Evolutionary conservation across 1,284 basidiomycete species (phyloP).

Genomic region (Trametes polyzona): DNA sequence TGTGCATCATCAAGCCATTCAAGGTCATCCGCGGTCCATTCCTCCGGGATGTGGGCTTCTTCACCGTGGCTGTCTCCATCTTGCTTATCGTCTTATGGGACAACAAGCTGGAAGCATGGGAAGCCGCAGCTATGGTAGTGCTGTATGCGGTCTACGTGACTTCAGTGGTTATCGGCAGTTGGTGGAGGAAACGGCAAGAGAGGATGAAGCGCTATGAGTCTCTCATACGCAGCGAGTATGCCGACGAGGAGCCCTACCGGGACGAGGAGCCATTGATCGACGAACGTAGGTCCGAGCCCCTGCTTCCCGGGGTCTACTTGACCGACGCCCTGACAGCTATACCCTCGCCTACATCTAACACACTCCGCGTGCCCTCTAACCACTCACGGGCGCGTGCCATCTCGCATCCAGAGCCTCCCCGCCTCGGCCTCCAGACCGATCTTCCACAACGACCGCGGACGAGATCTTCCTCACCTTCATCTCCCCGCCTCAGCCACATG

Average conservation of each 20-base stretch:
- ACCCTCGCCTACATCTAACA: slow-evolving; percentile 9
- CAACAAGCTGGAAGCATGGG: slow-evolving; percentile 72
- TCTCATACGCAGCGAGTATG: slow-evolving; percentile 63
- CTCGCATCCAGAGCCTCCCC: slow-evolving; percentile 45
- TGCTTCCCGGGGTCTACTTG: background rate
- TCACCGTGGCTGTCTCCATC: slow-evolving; percentile 77
- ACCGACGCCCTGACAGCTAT: background rate
- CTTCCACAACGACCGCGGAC: slow-evolving; percentile 42
- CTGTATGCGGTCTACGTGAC: slow-evolving; percentile 83
- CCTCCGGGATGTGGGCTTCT: slow-evolving; percentile 93
- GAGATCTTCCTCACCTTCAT: slow-evolving; percentile 42
- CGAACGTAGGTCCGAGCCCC: slow-evolving; percentile 49
- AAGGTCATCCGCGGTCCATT: slow-evolving; percentile 82
- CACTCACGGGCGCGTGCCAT: slow-evolving; percentile 38
- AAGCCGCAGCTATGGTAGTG: slow-evolving; percentile 74
- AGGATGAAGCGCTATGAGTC: slow-evolving; percentile 50
- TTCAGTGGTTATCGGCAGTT: slow-evolving; percentile 78
- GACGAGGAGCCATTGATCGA: slow-evolving; percentile 60
- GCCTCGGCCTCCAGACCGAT: slow-evolving; percentile 44
- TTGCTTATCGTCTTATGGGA: slow-evolving; percentile 84
- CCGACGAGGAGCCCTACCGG: slow-evolving; percentile 51
- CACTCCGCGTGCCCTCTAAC: slow-evolving; percentile 23
- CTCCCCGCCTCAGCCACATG: slow-evolving; percentile 52
- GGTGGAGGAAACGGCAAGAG: slow-evolving; percentile 70
- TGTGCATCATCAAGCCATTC: slow-evolving; percentile 96